Evolutionary conservation across 2,329 filamentous ascomycete genomes (phyloP), one percentile per base, ranked within the genome.

Genomic region (Cercospora sesami): DNA sequence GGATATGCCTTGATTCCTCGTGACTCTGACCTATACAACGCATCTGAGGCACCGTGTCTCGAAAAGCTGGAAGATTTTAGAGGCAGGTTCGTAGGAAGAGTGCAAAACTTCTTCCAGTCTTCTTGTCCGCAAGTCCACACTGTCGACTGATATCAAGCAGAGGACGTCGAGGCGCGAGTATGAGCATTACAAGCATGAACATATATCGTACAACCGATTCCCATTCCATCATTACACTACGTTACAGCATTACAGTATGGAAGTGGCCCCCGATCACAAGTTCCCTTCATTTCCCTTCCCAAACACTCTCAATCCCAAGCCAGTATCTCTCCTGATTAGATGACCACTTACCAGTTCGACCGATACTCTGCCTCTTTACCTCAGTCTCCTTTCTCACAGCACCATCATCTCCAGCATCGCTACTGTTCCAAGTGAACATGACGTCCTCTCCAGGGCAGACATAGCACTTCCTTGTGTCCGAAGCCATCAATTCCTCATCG

Each of bases 281-380:
- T 23, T 21, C 18, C 18, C 12, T 9, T 55, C 23, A 61, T 28
- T 21, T n/a, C 36, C 72, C 69, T 28, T 76, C 73, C 74, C 73
- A 76, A n/a, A 73, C 73, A 42, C 71, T 73, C 64, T 75, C 75
- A 18, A 77, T 71, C 0, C 74, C 72, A 26, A 70, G 36, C 74
- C 75, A 77, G 62, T 75, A 76, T 39, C 75, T 66, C 66, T 76
- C 74, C 66, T 77, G 73, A 65, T 76, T 69, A 5, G 68, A 66
- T 3, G 67, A 74, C 75, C 73, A 75, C 30, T 64, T 45, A 12
- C 68, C 69, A 39, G 65, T 66, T 59, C 60, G 63, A 65, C 72
- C 70, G 10, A 75, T 68, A 16, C 65, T 67, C 14, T 59, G 68
- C 7, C 73, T 64, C 58, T 71, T 70, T 2, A 75, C 69, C 6